phyloP scores from a whole-genome alignment of 257 asterid species.

The Galeopsis tetrahit region DNA sequence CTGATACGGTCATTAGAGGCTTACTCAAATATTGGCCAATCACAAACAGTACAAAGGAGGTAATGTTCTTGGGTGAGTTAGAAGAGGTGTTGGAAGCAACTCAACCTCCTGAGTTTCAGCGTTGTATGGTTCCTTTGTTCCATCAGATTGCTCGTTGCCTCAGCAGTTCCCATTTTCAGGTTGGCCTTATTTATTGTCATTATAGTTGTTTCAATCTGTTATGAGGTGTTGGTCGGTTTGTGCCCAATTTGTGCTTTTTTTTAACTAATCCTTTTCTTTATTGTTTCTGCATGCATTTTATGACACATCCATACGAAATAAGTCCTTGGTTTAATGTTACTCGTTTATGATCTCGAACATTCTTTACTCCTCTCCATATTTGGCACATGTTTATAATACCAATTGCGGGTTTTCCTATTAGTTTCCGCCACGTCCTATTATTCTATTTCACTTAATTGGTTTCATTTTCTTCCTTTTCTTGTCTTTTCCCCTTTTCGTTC shows the following conservation, averaged over 20 bases:
- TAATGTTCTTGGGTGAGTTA: slow-evolving; percentile 63
- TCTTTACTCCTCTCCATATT: neutral
- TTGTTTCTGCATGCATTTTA: neutral
- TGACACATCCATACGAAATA: neutral
- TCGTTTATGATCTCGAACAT: neutral
- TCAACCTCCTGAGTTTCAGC: slow-evolving; percentile 61
- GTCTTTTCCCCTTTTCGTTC: neutral
- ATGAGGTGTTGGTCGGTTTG: neutral
- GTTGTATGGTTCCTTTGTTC: slow-evolving; percentile 61
- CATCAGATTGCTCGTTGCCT: slow-evolving; percentile 51
- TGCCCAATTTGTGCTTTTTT: too few species aligned
- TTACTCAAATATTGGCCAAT: slow-evolving; percentile 63
- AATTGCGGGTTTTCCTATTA: neutral
- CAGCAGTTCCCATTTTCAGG: slow-evolving; percentile 67
- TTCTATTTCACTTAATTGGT: neutral
- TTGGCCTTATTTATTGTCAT: slow-evolving; percentile 24
- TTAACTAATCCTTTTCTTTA: neutral
- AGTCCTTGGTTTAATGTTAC: neutral
- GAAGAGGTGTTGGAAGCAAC: slow-evolving; percentile 67
- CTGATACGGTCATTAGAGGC: slow-evolving; percentile 63
- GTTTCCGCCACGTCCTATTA: neutral
- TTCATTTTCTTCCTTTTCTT: neutral
- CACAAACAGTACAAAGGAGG: slow-evolving; percentile 72
- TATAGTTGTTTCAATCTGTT: neutral
- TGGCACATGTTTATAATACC: neutral